Percentiles rank a stretch among this genome's conserved stretches.
Evolutionary conservation across 1,284 basidiomycete genomes (phyloP).

Genomic region (Lignosus rhinocerotis): DNA sequence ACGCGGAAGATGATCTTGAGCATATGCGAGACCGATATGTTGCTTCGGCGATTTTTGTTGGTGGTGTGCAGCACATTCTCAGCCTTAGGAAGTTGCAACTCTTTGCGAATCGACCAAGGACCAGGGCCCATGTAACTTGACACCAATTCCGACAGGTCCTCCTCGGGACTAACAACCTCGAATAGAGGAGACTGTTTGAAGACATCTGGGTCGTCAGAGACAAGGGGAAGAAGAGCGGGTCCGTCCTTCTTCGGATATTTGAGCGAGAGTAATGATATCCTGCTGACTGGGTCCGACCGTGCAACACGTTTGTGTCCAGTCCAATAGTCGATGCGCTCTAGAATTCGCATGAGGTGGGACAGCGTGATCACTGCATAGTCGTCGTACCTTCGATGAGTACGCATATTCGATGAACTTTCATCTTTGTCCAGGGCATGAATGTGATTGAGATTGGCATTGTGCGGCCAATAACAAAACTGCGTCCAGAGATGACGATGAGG

Average conservation of each 20-base stretch:
- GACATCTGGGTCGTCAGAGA: conserved; percentile 54
- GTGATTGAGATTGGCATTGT: conserved; percentile 81
- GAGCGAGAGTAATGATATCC: conserved; percentile 70
- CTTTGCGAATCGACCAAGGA: conserved; percentile 67
- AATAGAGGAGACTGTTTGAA: conserved; percentile 58
- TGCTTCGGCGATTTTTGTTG: conserved; percentile 81
- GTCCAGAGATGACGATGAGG: conserved; percentile 78
- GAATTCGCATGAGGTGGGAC: background rate
- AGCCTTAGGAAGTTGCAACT: conserved; percentile 56
- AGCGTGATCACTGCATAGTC: background rate
- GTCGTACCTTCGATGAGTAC: conserved; percentile 79
- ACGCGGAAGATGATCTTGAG: conserved; percentile 87
- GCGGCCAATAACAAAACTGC: conserved; percentile 83
- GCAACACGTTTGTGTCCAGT: conserved; percentile 71
- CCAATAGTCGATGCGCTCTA: conserved; percentile 83
- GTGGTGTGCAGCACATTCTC: conserved; percentile 72
- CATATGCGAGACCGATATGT: conserved; percentile 78
- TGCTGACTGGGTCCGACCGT: conserved; percentile 72
- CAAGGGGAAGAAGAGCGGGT: conserved; percentile 66
- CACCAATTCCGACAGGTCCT: conserved; percentile 52
- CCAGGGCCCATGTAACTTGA: conserved; percentile 73
- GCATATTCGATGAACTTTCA: conserved; percentile 79
- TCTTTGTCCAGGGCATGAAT: conserved; percentile 83
- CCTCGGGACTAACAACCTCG: conserved; percentile 41
- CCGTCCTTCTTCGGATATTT: conserved; percentile 52